Evolutionary conservation across 2,329 filamentous ascomycete species (phyloP).

Genomic region (Exutisphaerella laricina): DNA sequence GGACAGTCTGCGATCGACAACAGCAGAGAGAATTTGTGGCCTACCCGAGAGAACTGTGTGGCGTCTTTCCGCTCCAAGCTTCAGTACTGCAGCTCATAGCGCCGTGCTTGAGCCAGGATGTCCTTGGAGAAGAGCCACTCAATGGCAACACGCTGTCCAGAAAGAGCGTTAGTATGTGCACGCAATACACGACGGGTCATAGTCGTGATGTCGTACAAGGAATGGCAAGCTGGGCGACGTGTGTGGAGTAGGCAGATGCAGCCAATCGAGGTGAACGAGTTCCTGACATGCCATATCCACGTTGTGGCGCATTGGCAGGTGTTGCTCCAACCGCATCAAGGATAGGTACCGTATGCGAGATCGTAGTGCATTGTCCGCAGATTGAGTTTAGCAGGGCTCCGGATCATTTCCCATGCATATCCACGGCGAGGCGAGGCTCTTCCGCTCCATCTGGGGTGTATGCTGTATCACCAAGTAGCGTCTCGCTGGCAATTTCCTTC

Average conservation of each 20-base stretch:
- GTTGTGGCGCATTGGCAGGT: conserved; percentile 1
- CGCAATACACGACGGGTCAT: neutral
- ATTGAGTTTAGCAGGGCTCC: conserved; percentile 11
- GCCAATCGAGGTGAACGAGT: conserved; percentile 4
- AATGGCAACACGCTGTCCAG: conserved; percentile 3
- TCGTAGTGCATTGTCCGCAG: conserved; percentile 6
- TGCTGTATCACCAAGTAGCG: too few species aligned
- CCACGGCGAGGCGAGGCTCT: neutral
- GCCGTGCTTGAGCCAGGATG: neutral
- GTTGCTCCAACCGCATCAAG: neutral
- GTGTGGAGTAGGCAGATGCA: neutral
- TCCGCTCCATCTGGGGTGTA: neutral
- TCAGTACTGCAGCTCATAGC: conserved; percentile 2
- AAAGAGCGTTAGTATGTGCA: conserved; percentile 3
- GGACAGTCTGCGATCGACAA: neutral
- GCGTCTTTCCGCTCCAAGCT: neutral
- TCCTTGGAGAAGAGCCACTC: neutral
- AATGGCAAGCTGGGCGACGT: conserved; percentile 3
- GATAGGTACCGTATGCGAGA: conserved; percentile 4
- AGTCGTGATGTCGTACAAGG: conserved; percentile 7
- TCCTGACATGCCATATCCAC: conserved; percentile 10
- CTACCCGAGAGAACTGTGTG: conserved; percentile 1
- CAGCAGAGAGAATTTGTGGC: neutral
- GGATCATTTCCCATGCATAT: neutral
- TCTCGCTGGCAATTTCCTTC: too few species aligned